Evolutionary conservation across 257 asterid genomes (phyloP).

Genomic region (Henckelia pumila): DNA sequence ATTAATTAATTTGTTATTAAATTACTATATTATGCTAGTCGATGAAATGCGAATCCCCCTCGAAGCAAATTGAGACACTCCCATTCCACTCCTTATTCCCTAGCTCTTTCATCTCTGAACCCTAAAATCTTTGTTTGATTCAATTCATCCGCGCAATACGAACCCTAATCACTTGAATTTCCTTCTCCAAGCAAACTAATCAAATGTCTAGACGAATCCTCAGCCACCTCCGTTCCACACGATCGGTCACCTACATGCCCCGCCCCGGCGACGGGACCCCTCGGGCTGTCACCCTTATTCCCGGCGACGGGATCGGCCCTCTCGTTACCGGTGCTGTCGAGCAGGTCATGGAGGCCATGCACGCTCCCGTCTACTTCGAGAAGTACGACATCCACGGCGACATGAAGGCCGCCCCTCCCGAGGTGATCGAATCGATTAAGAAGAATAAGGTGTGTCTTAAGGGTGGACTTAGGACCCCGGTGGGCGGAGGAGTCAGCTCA

Average conservation of each 20-base stretch:
- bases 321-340: slow-evolving; percentile 92
- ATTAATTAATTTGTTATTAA: too few species aligned
- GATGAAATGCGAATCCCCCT: too few species aligned
- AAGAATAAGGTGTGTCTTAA: slow-evolving; percentile 77
- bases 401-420: slow-evolving; percentile 65
- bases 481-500: slow-evolving; percentile 37
- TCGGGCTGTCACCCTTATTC: slow-evolving; percentile 77
- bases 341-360: slow-evolving; percentile 98
- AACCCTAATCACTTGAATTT: neutral
- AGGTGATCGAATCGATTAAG: slow-evolving; percentile 71
- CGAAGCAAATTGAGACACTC: too few species aligned
- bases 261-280: slow-evolving; percentile 95
- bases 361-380: slow-evolving; percentile 92
- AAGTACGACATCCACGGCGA: slow-evolving; percentile 80
- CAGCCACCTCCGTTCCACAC: slow-evolving; percentile 39
- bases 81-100: too few species aligned
- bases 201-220: slow-evolving; percentile 24
- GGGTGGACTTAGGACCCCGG: slow-evolving; percentile 36
- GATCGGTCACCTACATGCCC: slow-evolving; percentile 98
- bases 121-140: neutral
- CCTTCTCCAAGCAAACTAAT: neutral
- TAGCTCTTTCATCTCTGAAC: too few species aligned
- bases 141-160: neutral
- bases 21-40: too few species aligned
- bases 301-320: slow-evolving; percentile 97